These are phyloP conservation scores for Phytophthora tentaculata DNA, from an alignment of 352 stramenopile genomes.

Conservation along the genomic window DNA sequence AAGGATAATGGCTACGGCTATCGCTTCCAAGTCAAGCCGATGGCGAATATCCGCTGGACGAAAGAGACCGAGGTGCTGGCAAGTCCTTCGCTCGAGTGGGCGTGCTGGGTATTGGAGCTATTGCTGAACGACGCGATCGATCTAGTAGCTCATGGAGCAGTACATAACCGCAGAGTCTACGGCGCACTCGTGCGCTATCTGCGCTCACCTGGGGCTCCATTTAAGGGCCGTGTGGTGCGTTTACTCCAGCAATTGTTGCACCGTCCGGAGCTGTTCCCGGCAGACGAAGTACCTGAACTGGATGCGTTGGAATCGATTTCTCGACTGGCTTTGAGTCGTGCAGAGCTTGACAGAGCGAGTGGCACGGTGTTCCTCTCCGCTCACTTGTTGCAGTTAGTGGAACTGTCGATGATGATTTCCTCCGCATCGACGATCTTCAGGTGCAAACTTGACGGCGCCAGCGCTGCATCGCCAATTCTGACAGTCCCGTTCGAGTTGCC, in stretches of 20 bases:
- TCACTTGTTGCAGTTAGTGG: conserved; percentile 80
- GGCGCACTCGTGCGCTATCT: conserved; percentile 82
- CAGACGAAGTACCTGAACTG: conserved; percentile 64
- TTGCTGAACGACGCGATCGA: conserved; percentile 79
- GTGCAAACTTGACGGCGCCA: conserved; percentile 22
- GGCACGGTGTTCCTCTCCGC: conserved; percentile 77
- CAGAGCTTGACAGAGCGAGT: conserved; percentile 60
- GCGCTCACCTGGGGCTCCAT: conserved; percentile 76
- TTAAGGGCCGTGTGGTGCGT: conserved; percentile 80
- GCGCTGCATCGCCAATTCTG: neutral
- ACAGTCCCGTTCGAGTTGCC: conserved; percentile 45
- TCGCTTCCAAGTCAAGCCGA: conserved; percentile 82
- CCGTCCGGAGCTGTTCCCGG: conserved; percentile 60
- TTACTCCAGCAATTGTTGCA: conserved; percentile 82
- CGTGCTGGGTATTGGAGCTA: conserved; percentile 86
- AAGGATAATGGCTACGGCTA: conserved; percentile 82
- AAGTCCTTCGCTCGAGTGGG: conserved; percentile 84
- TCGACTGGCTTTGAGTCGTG: conserved; percentile 59
- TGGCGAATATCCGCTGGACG: conserved; percentile 81
- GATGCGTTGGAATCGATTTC: conserved; percentile 68
- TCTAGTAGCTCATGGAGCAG: conserved; percentile 64
- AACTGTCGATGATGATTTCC: conserved; percentile 71
- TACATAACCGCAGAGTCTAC: conserved; percentile 87
- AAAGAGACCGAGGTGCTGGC: conserved; percentile 82
- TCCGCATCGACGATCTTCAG: conserved; percentile 47